A percentile compares a stretch with the other conserved stretches of the same genome.
Conservation (phyloP, 768 basidiomycete genomes). For the Boletus sp. region DNA sequence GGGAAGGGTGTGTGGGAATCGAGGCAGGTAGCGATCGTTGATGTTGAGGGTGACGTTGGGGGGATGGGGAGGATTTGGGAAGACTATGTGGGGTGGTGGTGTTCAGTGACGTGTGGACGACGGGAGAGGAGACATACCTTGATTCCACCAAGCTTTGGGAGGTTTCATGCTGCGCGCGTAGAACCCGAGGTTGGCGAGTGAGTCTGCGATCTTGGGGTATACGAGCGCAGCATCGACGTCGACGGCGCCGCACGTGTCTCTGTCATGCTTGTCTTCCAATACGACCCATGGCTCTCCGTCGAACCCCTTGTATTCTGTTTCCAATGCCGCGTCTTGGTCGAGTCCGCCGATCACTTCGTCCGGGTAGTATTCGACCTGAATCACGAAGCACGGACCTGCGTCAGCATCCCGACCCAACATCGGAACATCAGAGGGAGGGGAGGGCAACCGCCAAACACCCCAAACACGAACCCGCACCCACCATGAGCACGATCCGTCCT, state of each 20-base stretch:
- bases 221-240: neutral
- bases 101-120: neutral
- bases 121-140: slow-evolving; percentile 26
- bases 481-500: slow-evolving; percentile 60
- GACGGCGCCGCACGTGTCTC: slow-evolving; percentile 21
- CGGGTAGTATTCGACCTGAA: slow-evolving; percentile 55
- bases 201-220: slow-evolving; percentile 42
- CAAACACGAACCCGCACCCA: slow-evolving; percentile 14
- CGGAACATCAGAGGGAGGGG: neutral
- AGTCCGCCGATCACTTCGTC: neutral
- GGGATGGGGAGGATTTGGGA: slow-evolving; percentile 17
- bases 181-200: slow-evolving; percentile 53
- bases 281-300: slow-evolving; percentile 6
- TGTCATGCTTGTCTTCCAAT: neutral
- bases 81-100: neutral
- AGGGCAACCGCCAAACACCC: neutral
- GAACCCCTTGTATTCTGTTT: neutral
- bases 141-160: slow-evolving; percentile 43
- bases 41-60: slow-evolving; percentile 58
- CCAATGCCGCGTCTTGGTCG: neutral
- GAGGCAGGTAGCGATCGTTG: slow-evolving; percentile 48
- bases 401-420: neutral
- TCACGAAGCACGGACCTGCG: neutral
- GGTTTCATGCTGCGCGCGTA: slow-evolving; percentile 66
- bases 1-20: slow-evolving; percentile 36